Conservation (phyloP, 352 stramenopile species). For the Sclerospora graminicola region DNA sequence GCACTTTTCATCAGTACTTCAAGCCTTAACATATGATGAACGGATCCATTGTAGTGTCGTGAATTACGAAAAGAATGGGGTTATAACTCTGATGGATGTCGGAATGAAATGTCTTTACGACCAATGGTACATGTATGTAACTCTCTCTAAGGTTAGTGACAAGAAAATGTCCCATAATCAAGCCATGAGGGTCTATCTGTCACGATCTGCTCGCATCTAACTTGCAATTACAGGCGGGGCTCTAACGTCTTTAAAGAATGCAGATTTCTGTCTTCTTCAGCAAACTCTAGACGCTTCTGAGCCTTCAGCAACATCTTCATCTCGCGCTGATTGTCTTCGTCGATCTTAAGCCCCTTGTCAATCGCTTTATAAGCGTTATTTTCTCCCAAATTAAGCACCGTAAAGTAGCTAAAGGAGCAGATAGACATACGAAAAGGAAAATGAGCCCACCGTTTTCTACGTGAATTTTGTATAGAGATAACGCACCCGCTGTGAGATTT, state of each 20-base stretch:
- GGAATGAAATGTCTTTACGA: too few species aligned
- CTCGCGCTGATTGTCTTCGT: slow-evolving; percentile 35
- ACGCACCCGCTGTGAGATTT: slow-evolving; percentile 48
- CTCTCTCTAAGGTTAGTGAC: too few species aligned
- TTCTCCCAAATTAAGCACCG: slow-evolving; percentile 42
- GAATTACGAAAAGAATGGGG: too few species aligned
- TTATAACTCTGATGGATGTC: too few species aligned
- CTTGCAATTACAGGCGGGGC: slow-evolving; percentile 11
- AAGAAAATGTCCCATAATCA: too few species aligned
- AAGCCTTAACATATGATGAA: too few species aligned
- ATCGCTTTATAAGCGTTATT: slow-evolving; percentile 32
- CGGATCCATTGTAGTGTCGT: too few species aligned
- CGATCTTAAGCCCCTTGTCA: slow-evolving; percentile 30
- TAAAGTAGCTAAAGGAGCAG: slow-evolving; percentile 33
- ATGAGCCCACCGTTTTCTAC: not conserved
- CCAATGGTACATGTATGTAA: too few species aligned
- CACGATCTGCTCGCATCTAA: slow-evolving; percentile 1
- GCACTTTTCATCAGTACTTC: too few species aligned
- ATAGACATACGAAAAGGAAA: slow-evolving; percentile 1
- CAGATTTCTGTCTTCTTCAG: slow-evolving; percentile 40
- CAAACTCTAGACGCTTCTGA: slow-evolving; percentile 44
- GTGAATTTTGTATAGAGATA: slow-evolving; percentile 4
- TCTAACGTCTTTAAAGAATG: slow-evolving; percentile 35
- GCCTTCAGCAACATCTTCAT: slow-evolving; percentile 49
- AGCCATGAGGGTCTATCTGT: too few species aligned